Evolutionary conservation across 441 rosid species (phyloP).

Genomic region (Aleurites moluccanus): DNA sequence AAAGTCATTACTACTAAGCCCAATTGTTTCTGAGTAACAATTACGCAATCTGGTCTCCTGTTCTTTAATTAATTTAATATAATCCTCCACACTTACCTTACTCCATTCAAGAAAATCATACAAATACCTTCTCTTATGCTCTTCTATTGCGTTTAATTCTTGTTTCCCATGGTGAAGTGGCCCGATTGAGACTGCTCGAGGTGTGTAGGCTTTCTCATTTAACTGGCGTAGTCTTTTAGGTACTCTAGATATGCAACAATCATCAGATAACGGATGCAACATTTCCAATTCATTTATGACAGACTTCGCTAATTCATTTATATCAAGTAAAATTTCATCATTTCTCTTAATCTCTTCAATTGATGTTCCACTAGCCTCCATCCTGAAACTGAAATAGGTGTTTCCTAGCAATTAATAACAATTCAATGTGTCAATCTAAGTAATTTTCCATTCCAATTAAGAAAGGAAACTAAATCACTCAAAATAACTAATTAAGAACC

Average conservation of each 20-base stretch:
- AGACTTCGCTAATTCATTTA: neutral
- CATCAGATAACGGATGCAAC: neutral
- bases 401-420: too few species aligned
- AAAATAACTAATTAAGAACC: too few species aligned
- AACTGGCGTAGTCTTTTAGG: constrained; percentile 3
- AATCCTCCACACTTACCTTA: neutral
- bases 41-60: constrained; percentile 9
- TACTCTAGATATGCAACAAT: neutral
- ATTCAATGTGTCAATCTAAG: neutral
- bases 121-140: neutral
- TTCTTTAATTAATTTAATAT: neutral
- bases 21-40: constrained; percentile 22
- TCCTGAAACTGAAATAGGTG: too few species aligned
- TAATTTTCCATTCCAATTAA: neutral
- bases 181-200: neutral
- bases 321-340: neutral
- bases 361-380: neutral
- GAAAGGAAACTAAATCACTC: too few species aligned
- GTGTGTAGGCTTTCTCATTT: neutral
- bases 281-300: neutral
- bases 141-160: neutral
- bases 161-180: constrained; percentile 11
- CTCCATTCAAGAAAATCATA: constrained; percentile 10
- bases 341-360: neutral
- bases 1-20: neutral